Evolutionary conservation across 305 asterid species (phyloP).

Genomic region (Rubia balearica): DNA sequence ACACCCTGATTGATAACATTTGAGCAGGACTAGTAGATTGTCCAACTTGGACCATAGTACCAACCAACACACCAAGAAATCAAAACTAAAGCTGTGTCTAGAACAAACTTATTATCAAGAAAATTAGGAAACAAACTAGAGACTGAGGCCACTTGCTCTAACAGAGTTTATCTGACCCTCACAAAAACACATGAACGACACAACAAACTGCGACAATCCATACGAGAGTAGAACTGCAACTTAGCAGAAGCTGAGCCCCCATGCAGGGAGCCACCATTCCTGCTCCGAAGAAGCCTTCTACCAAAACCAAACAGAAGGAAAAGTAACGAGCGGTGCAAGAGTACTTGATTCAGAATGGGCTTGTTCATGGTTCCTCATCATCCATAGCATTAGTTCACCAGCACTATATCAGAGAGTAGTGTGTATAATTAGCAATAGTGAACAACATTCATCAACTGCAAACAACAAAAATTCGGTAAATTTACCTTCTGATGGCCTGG

Average conservation of each 20-base stretch:
- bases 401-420: conserved; percentile 2
- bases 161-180: background rate
- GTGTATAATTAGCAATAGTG: background rate
- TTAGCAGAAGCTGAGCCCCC: background rate
- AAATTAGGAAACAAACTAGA: background rate
- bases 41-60: background rate
- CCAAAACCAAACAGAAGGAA: background rate
- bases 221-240: background rate
- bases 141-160: background rate
- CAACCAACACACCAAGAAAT: background rate
- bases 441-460: background rate
- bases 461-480: background rate
- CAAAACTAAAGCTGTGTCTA: background rate
- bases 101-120: background rate
- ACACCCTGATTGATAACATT: background rate
- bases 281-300: conserved; percentile 1
- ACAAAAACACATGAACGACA: background rate
- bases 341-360: conserved; percentile 6
- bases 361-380: conserved; percentile 9
- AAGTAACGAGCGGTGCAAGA: conserved; percentile 5
- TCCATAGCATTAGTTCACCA: background rate
- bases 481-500: conserved; percentile 49
- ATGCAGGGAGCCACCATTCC: background rate
- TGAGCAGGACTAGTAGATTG: background rate
- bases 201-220: background rate